A percentile compares a stretch with the other conserved stretches of the same genome.
phyloP scores from a whole-genome alignment of 2,329 filamentous ascomycete genomes.

The Xylariaceae sp. region DNA sequence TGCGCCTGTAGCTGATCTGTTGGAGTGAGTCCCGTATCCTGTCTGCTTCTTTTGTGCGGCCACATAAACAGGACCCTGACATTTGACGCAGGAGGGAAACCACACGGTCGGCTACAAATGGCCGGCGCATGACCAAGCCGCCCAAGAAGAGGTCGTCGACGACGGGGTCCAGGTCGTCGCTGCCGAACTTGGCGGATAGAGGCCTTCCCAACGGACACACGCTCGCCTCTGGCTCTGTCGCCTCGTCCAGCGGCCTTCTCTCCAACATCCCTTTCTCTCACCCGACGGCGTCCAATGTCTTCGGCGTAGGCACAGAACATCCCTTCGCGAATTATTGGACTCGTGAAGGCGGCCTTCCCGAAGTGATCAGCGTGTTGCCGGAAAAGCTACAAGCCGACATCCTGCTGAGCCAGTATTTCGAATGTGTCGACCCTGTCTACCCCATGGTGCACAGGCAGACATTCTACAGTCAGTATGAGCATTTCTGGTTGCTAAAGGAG shows the following conservation, averaged over 20 bases:
- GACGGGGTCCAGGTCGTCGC: conserved; percentile 34
- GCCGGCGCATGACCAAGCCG: conserved; percentile 84
- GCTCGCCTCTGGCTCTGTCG: conserved; percentile 46
- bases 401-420: conserved; percentile 58
- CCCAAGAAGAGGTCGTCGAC: conserved; percentile 54
- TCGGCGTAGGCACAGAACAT: conserved; percentile 73
- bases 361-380: conserved; percentile 70
- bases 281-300: conserved; percentile 68
- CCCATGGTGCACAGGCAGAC: conserved; percentile 72
- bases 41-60: neutral
- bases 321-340: conserved; percentile 85
- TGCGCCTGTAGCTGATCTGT: conserved; percentile 68
- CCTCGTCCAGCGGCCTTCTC: conserved; percentile 56
- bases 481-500: conserved; percentile 62
- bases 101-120: conserved; percentile 62
- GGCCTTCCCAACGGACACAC: conserved; percentile 42
- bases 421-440: conserved; percentile 73
- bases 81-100: conserved; percentile 45
- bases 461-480: conserved; percentile 73
- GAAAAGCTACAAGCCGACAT: conserved; percentile 72
- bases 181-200: conserved; percentile 53
- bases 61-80: conserved; percentile 7
- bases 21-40: conserved; percentile 65
- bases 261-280: conserved; percentile 69
- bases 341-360: conserved; percentile 65